Evolutionary conservation across 139 green algal genomes (phyloP).

Genomic region (Chlorella sp.): DNA sequence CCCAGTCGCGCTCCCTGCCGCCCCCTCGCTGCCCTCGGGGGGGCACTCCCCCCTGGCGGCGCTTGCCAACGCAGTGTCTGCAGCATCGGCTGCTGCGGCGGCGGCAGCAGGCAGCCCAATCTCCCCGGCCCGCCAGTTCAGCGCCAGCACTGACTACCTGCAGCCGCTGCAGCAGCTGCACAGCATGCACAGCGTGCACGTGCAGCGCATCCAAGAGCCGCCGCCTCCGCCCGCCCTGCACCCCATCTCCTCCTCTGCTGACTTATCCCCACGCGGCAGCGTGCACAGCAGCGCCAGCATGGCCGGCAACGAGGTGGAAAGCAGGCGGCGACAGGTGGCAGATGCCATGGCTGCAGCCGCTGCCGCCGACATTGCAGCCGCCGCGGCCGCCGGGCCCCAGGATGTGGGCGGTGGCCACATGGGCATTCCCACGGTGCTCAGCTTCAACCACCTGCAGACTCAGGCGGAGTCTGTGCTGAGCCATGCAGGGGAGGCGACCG

Average conservation of each 20-base stretch:
- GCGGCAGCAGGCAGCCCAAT: not conserved
- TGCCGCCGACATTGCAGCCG: not conserved
- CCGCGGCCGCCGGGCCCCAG: not conserved
- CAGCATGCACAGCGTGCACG: not conserved
- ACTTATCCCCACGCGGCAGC: not conserved
- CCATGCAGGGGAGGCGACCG: not conserved
- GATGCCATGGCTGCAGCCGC: not conserved
- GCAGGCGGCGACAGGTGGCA: not conserved
- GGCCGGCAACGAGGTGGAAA: not conserved
- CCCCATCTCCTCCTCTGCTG: not conserved
- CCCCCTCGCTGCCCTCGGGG: not conserved
- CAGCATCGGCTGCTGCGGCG: not conserved
- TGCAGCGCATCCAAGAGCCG: not conserved
- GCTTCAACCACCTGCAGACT: constrained; percentile 26
- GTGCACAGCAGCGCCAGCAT: constrained; percentile 6
- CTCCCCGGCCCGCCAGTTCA: not conserved
- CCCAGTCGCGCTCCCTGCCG: not conserved
- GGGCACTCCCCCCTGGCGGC: constrained; percentile 12
- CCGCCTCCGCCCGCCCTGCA: not conserved
- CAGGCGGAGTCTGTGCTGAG: constrained; percentile 13
- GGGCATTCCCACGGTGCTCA: constrained; percentile 6
- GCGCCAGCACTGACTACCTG: not conserved
- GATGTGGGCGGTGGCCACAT: no score
- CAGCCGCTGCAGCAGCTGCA: not conserved
- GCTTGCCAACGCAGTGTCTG: constrained; percentile 4